Conservation (phyloP, 2,329 filamentous ascomycete species). For the Ascochyta rabiei region DNA sequence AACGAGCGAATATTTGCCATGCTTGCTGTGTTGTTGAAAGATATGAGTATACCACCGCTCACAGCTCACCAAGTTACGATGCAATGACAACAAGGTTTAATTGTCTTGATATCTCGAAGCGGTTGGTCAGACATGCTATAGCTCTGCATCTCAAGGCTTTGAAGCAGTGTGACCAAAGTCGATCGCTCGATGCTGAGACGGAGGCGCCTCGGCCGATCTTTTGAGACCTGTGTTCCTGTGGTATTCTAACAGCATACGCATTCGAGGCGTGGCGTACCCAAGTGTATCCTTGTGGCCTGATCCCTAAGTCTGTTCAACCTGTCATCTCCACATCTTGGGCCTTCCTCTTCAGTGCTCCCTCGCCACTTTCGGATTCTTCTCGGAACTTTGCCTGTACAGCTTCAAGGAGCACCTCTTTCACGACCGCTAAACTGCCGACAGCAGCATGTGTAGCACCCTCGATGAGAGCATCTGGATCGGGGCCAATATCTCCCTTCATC, state of each 20-base stretch:
- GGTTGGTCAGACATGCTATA: background rate
- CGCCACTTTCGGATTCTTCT: constrained; percentile 21
- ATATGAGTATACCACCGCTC: background rate
- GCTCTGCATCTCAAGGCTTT: constrained; percentile 3
- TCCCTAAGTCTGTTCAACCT: constrained; percentile 25
- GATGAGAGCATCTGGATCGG: constrained; percentile 59
- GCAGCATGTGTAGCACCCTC: constrained; percentile 70
- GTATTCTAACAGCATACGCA: constrained; percentile 4
- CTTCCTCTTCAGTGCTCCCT: constrained; percentile 34
- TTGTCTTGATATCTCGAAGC: background rate
- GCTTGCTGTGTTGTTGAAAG: background rate
- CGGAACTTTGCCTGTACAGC: constrained; percentile 42
- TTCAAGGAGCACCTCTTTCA: constrained; percentile 67
- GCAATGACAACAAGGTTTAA: background rate
- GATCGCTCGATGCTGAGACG: background rate
- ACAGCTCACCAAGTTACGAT: background rate
- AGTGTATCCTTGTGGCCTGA: background rate
- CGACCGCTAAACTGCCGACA: constrained; percentile 62
- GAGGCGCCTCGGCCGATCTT: background rate
- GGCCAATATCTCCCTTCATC: constrained; percentile 75
- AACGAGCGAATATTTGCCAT: background rate
- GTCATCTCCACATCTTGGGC: constrained; percentile 42
- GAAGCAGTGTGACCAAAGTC: constrained; percentile 9
- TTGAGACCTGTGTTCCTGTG: constrained; percentile 12
- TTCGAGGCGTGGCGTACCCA: background rate